Evolutionary conservation across 83 land plant species (phyloP), one percentile per base, ranked within the genome.

Genomic region (Diphasiastrum complanatum): DNA sequence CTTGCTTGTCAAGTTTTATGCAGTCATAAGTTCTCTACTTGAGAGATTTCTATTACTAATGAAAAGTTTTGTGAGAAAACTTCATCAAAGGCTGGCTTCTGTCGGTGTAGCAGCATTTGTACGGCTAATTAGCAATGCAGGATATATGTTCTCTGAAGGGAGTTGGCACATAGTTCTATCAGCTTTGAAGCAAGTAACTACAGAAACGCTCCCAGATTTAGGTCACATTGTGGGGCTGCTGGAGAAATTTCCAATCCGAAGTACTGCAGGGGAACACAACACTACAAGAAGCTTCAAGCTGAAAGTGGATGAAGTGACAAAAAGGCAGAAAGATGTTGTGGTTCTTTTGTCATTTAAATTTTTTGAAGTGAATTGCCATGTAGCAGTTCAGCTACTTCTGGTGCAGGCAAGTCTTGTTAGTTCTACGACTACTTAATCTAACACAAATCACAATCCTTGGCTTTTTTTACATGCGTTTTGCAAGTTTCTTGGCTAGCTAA

Each of bases 91-190:
- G 67, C 81, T 95, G 66, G 99, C 97, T 69, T 89, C 95, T 33
- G 89, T 95, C 69, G 99, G 99, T 18, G 79, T 95, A 58, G 93
- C 99, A 45, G 97, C 99, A 14, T 86, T 95, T 81, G 96, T 89
- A 18, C 84, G 97, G 19, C 69, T 95, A 60, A 89, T 95, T 84
- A 90, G 82, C 72, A 79, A 82, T 80, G 85, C 97, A 59, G 99
- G 99, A 14, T 66, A 65, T 24, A 75, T 95, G 0, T 86, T 95
- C 66, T 76, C 85, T 20, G 93, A 86, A 25, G 97, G 84, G 26
- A 95, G 84, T 46, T 95, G 99, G 99, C 61, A 68, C 29, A 97
- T 86, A 72, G 89, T 95, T 53, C 82, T 82, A 25, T 37, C 47
- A 12, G 79, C 89, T 2, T 53, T 95, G n/a, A 73, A 82, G 64